Conservation (phyloP, 1,139 yeast species). For the Hansenula lynferdii region DNA sequence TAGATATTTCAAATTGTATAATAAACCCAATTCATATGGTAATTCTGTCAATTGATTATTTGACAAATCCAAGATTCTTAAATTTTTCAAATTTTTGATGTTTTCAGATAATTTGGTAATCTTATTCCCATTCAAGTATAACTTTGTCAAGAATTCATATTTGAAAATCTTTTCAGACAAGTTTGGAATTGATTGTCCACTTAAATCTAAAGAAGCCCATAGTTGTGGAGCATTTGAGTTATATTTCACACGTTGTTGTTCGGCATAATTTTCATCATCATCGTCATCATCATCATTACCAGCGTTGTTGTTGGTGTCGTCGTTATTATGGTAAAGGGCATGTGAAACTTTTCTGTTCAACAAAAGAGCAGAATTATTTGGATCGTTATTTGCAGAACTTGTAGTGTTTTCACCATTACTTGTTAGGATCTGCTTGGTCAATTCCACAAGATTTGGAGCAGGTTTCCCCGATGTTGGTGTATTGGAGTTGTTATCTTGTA, state of each 20-base stretch:
- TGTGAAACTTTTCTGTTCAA: slow-evolving; percentile 58
- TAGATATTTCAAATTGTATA: slow-evolving; percentile 75
- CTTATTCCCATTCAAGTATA: slow-evolving; percentile 85
- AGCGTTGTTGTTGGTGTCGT: slow-evolving; percentile 1
- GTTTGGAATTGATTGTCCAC: slow-evolving; percentile 80
- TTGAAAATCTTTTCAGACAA: slow-evolving; percentile 72
- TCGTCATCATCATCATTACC: slow-evolving; percentile 38
- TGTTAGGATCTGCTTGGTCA: slow-evolving; percentile 46
- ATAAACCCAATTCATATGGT: slow-evolving; percentile 79
- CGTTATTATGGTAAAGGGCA: slow-evolving; percentile 2
- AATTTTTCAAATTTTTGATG: slow-evolving; percentile 62
- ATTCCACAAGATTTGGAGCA: slow-evolving; percentile 46
- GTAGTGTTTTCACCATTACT: slow-evolving; percentile 24
- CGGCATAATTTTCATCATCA: slow-evolving; percentile 75
- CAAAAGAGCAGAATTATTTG: slow-evolving; percentile 33
- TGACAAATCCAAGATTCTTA: slow-evolving; percentile 83
- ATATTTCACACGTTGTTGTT: slow-evolving; percentile 58
- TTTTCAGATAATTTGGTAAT: slow-evolving; percentile 64
- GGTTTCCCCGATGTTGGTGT: slow-evolving; percentile 24
- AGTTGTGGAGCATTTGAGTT: slow-evolving; percentile 59
- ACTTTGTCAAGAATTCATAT: slow-evolving; percentile 79
- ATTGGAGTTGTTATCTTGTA: neutral
- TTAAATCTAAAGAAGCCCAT: slow-evolving; percentile 92
- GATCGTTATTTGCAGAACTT: slow-evolving; percentile 31
- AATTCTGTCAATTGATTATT: slow-evolving; percentile 65